phyloP scores from a whole-genome alignment of 2,329 filamentous ascomycete genomes.

The Pezicula rhizophila region DNA sequence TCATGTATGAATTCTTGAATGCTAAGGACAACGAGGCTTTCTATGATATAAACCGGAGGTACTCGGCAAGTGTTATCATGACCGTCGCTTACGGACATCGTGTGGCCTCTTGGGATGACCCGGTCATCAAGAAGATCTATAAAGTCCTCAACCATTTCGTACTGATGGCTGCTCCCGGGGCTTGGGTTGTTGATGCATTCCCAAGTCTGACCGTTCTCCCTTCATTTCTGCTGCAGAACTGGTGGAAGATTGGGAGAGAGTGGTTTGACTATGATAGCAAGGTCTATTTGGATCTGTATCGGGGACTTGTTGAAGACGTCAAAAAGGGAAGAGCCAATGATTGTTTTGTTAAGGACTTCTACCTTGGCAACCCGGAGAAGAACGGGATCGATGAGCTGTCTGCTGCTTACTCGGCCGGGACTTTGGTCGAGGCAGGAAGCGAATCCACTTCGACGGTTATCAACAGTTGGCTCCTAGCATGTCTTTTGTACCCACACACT shows the following conservation, averaged over 20 bases:
- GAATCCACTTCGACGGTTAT: conserved; percentile 34
- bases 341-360: conserved; percentile 8
- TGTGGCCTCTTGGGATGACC: conserved; percentile 24
- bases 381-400: neutral
- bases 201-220: conserved; percentile 36
- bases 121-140: conserved; percentile 33
- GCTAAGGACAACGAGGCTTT: conserved; percentile 34
- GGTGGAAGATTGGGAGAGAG: conserved; percentile 32
- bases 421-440: conserved; percentile 27
- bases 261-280: conserved; percentile 38
- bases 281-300: conserved; percentile 36
- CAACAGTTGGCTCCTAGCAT: conserved; percentile 33
- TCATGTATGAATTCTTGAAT: conserved; percentile 37
- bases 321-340: conserved; percentile 1
- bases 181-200: conserved; percentile 40
- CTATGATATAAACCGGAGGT: conserved; percentile 41
- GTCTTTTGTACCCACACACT: conserved; percentile 29
- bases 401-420: conserved; percentile 11
- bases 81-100: conserved; percentile 32
- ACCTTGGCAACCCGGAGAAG: neutral
- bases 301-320: conserved; percentile 31
- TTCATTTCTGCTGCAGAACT: conserved; percentile 30
- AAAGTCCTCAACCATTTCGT: conserved; percentile 36
- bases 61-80: conserved; percentile 40
- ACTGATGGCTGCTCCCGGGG: conserved; percentile 37